phyloP scores from a whole-genome alignment of 176 grass and related monocot genomes.

The Poa annua region DNA sequence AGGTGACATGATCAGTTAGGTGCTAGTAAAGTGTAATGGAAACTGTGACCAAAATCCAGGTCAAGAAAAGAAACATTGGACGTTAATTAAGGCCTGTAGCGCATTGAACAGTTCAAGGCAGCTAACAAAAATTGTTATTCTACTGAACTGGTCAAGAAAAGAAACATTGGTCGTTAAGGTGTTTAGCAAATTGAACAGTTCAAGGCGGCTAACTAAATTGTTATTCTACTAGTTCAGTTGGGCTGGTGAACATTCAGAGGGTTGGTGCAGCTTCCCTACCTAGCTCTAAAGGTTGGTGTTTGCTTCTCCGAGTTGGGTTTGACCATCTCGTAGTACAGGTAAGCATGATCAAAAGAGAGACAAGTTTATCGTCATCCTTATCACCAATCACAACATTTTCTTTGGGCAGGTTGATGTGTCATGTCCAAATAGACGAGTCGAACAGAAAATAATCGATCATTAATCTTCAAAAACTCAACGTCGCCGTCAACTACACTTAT shows the following conservation, averaged over 20 bases:
- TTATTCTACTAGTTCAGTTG: background rate
- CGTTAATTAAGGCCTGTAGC: background rate
- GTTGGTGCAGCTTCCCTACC: background rate
- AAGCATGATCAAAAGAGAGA: background rate
- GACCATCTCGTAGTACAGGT: slow-evolving; percentile 10
- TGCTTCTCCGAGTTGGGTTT: slow-evolving; percentile 40
- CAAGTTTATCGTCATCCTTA: background rate
- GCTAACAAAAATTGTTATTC: background rate
- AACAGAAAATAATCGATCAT: background rate
- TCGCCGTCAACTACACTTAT: background rate
- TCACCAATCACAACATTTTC: background rate
- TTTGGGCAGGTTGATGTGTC: background rate
- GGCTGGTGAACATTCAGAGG: background rate
- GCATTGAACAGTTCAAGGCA: background rate
- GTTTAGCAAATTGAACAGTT: background rate
- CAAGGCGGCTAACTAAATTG: background rate
- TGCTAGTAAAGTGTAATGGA: background rate
- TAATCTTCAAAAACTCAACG: slow-evolving; percentile 1
- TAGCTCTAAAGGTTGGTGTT: background rate
- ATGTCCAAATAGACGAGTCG: slow-evolving; percentile 8
- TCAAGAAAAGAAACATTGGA: background rate
- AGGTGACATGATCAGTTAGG: background rate
- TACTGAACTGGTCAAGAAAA: background rate
- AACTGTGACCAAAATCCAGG: background rate
- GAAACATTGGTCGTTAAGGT: background rate